Evolutionary conservation across 345 rosid species (phyloP), one percentile per base, ranked within the genome.

Genomic region (Eucalyptus tenuipes): DNA sequence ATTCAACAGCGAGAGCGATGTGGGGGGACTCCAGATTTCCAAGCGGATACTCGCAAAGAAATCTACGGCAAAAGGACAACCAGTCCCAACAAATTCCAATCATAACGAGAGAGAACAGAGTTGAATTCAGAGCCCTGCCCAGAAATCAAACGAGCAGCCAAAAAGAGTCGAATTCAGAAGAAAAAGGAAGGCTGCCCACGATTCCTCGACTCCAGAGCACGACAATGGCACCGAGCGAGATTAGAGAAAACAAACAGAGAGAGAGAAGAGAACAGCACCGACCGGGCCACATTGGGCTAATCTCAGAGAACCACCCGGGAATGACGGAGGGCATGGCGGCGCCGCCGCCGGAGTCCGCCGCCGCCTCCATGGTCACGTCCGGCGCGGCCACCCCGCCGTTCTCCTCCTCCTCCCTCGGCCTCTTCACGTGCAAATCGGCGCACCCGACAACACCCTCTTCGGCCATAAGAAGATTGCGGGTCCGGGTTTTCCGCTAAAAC

Each of bases 231-330:
- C 57, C 57, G 10, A 3, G 10, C 11, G 85, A 85, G 66, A 59
- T 61, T n/a, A 24, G 8, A 91, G 25, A 52, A 52, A 52, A 11
- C 29, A 8, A 33, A 71, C 3, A 11, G 37, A 16, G 24, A 88
- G 25, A 4, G 49, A 31, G 12, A 64, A 15, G 50, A 49, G 7
- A 33, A 40, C 85, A 45, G 86, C 90, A 91, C 85, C n/a, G 85
- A 93, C 95, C 95, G 42, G 95, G 95, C 95, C 95, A 93, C 94
- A 93, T 91, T 91, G 95, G 95, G 89, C 93, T 93, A 55, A 92
- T 91, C 92, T 93, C 95, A 57, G 94, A 93, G 92, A 93, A 93
- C 95, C 95, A 93, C 33, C 95, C 94, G 48, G 94, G 91, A 55
- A 93, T 93, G 75, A 93, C 93, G 44, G 92, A 86, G 49, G 95